Base-by-base conservation (phyloP, 441 rosid species). In the Populus hybrid region DNA sequence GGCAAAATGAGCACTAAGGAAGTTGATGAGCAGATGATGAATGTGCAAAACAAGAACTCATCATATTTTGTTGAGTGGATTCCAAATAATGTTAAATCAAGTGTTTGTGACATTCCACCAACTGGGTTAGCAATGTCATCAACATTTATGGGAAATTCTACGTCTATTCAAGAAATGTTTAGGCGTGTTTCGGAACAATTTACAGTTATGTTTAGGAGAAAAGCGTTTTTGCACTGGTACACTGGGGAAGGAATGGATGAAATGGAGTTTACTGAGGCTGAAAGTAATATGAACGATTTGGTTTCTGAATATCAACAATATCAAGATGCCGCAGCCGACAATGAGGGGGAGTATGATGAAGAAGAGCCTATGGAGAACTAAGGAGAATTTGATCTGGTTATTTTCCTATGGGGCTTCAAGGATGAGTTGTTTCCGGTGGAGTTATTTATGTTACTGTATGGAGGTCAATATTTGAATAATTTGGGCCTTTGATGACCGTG, bases 201-300 rank as follows among this genome's bases (percentile, higher is more conserved):
- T 34, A 87, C 88, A 0, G 87, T 81, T 38, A 87, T 87, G 90
- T 87, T 85, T 24, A 81, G 84, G 85, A 84, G 88, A 73, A 87
- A 85, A 80, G 90, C 90, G 1, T 87, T 85, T 74, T 80, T 87
- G 85, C 88, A 87, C 80, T 85, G 90, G 88, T 87, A 87, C 67
- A 87, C 88, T 0, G 90, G 88, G 40, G 90, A 87, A 73, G 90
- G 90, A 32, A 87, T 87, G 90, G 90, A 87, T 75, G 90, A 87
- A 64, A 85, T 87, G 90, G 88, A 87, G 79, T 84, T 87, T 23
- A 86, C 87, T 0, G 87, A 86, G 80, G 88, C 88, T 1, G 88
- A 86, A 77, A 84, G 88, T 66, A 85, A 87, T 30, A 85, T 87
- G 87, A 87, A 87, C 26, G 90, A 87, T 72, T 82, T 87, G 85